phyloP scores from a whole-genome alignment of 257 asterid genomes.

The Verbascum thapsus region DNA sequence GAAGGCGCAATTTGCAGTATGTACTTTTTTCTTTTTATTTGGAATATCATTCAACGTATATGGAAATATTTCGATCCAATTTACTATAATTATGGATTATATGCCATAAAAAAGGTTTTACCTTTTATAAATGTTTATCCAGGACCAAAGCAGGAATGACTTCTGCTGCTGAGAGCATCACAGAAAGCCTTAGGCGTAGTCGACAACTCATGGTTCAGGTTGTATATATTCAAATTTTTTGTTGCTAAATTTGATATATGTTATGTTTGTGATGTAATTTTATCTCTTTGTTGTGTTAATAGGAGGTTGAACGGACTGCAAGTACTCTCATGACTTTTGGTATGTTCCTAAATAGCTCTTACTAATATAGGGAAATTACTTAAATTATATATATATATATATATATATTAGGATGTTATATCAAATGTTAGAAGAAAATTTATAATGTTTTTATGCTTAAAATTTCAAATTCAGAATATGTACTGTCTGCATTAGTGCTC shows the following conservation, averaged over 20 bases:
- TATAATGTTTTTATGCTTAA: background rate
- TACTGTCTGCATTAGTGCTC: background rate
- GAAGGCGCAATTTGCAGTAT: conserved; percentile 86
- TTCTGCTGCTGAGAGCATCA: conserved; percentile 94
- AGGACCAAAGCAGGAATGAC: conserved; percentile 99
- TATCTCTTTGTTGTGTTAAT: conserved; percentile 25
- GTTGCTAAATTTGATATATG: conserved; percentile 1
- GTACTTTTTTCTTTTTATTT: conserved; percentile 21
- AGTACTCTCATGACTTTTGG: conserved; percentile 91
- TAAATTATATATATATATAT: too few relatives aligned
- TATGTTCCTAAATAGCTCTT: conserved; percentile 26
- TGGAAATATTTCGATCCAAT: background rate
- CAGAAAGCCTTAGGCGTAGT: conserved; percentile 93
- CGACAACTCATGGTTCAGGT: conserved; percentile 99
- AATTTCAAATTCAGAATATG: background rate
- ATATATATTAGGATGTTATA: too few relatives aligned
- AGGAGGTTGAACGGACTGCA: conserved; percentile 93
- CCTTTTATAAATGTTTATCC: conserved; percentile 28
- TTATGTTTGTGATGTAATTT: conserved; percentile 19
- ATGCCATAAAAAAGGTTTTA: conserved; percentile 10
- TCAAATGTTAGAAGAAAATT: background rate
- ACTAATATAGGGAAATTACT: background rate
- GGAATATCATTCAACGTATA: background rate
- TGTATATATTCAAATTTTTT: conserved; percentile 23
- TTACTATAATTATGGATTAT: conserved; percentile 7